A percentile compares a stretch with the other conserved stretches of the same genome.
These are phyloP conservation scores for Carex kokanica DNA, from an alignment of 176 grass and related monocot genomes.

Conservation along the genomic window DNA sequence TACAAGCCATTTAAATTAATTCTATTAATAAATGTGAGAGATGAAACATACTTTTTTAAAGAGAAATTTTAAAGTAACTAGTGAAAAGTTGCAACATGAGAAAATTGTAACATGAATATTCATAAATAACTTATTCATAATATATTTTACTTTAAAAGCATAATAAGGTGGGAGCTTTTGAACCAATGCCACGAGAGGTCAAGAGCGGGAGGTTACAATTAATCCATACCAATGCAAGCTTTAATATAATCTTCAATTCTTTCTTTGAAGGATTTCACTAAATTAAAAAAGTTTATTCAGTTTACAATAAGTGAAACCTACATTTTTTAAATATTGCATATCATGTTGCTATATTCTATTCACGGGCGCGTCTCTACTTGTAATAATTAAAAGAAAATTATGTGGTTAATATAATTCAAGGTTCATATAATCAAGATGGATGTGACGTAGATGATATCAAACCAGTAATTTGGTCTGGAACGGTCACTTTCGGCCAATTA, in stretches of 20 bases:
- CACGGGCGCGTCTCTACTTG: not conserved
- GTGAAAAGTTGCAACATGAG: too few species aligned
- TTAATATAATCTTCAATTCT: not conserved
- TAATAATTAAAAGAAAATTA: not conserved
- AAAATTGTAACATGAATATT: too few species aligned
- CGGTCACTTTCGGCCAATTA: constrained; percentile 14
- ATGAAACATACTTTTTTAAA: too few species aligned
- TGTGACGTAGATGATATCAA: not conserved
- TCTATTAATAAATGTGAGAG: too few species aligned
- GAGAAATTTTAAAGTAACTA: too few species aligned
- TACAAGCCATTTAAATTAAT: too few species aligned
- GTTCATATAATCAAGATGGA: not conserved
- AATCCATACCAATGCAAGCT: not conserved
- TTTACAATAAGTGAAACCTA: not conserved
- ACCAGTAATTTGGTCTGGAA: not conserved
- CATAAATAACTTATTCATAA: too few species aligned
- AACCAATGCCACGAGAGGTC: not conserved
- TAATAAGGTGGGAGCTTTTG: not conserved
- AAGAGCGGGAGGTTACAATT: not conserved
- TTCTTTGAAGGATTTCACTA: not conserved
- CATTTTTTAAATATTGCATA: not conserved
- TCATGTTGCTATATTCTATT: not conserved
- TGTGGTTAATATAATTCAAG: not conserved
- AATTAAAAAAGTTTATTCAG: not conserved
- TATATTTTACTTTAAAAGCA: too few species aligned